A percentile compares a stretch with the other conserved stretches of the same genome.
Evolutionary conservation across 2,329 filamentous ascomycete species (phyloP).

Genomic region (Fusarium sp.): DNA sequence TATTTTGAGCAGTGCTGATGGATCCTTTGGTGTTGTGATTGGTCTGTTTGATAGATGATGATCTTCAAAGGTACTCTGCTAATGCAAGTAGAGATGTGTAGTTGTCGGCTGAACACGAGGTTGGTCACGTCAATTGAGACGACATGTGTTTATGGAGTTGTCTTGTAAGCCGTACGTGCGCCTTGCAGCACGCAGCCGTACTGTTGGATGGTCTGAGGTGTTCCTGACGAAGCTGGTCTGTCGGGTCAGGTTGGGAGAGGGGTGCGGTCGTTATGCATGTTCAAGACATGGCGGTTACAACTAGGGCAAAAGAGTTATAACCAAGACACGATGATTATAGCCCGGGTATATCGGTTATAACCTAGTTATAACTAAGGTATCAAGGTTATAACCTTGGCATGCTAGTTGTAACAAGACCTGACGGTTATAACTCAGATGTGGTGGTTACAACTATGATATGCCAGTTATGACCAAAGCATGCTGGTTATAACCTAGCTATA

Average conservation of each 20-base stretch:
- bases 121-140: neutral
- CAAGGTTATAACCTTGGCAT: neutral
- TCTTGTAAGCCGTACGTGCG: neutral
- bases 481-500: neutral
- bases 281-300: neutral
- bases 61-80: neutral
- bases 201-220: neutral
- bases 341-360: neutral
- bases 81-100: neutral
- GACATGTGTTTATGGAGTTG: neutral
- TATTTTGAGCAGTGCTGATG: neutral
- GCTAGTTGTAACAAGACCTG: neutral
- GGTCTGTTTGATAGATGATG: neutral
- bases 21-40: neutral
- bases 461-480: neutral
- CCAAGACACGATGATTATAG: neutral
- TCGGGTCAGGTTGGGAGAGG: neutral
- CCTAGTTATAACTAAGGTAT: neutral
- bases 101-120: neutral
- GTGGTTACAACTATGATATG: neutral
- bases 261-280: neutral
- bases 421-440: neutral
- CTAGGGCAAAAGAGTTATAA: neutral
- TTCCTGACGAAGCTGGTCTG: neutral
- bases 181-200: neutral